Evolutionary conservation across 2,329 filamentous ascomycete species (phyloP).

Genomic region (Talaromyces sp.): DNA sequence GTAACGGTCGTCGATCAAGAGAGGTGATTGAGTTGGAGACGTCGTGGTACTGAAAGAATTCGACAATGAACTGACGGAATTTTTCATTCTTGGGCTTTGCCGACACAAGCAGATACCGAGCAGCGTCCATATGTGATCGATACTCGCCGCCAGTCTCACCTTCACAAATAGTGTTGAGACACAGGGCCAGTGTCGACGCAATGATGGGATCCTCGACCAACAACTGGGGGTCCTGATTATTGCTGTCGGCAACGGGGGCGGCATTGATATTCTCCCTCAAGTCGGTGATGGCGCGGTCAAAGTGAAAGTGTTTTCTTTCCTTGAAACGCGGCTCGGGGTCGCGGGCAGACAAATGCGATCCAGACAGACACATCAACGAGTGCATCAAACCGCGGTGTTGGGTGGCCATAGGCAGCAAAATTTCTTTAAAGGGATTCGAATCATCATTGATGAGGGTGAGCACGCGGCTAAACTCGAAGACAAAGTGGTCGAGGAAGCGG

Average conservation of each 20-base stretch:
- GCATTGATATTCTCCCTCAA: conserved; percentile 36
- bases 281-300: conserved; percentile 39
- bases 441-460: conserved; percentile 76
- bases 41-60: conserved; percentile 81
- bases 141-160: conserved; percentile 64
- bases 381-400: conserved; percentile 82
- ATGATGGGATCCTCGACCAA: conserved; percentile 56
- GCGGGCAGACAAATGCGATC: conserved; percentile 62
- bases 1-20: conserved; percentile 48
- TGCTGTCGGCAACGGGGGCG: conserved; percentile 16
- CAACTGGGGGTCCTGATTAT: conserved; percentile 28
- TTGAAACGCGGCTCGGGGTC: conserved; percentile 47
- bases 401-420: conserved; percentile 75
- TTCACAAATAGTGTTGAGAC: conserved; percentile 57
- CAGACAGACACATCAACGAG: conserved; percentile 76
- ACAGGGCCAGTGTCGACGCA: conserved; percentile 55
- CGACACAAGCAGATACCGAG: conserved; percentile 63
- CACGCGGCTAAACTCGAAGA: conserved; percentile 70
- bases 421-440: conserved; percentile 79
- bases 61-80: conserved; percentile 66
- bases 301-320: conserved; percentile 52
- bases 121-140: conserved; percentile 71
- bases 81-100: conserved; percentile 58
- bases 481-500: conserved; percentile 78
- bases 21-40: conserved; percentile 55